These are phyloP conservation scores for Fusarium euwallaceae DNA, from an alignment of 2,329 filamentous ascomycete species.

Conservation along the genomic window DNA sequence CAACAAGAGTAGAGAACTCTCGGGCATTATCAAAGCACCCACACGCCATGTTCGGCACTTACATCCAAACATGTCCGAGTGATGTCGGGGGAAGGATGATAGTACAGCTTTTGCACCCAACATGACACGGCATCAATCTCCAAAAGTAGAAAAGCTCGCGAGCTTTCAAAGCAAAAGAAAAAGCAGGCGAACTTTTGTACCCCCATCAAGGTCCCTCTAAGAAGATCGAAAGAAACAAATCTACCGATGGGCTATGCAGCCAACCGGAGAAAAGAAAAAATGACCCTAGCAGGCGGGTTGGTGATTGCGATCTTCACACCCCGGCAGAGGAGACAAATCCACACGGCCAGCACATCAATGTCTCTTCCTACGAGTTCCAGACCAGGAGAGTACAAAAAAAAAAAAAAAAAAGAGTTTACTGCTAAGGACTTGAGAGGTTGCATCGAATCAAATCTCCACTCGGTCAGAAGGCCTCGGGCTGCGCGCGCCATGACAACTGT, in stretches of 20 bases:
- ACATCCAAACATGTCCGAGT: background rate
- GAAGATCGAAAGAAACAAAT: background rate
- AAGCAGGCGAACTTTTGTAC: background rate
- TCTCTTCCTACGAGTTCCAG: conserved; percentile 16
- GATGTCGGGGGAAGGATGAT: background rate
- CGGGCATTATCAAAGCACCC: conserved; percentile 7
- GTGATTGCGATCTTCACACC: conserved; percentile 42
- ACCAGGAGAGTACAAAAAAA: background rate
- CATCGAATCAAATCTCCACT: conserved; percentile 8
- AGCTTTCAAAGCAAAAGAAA: background rate
- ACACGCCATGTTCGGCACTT: background rate
- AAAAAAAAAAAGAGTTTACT: background rate
- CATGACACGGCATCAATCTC: conserved; percentile 2
- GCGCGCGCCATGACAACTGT: conserved; percentile 7
- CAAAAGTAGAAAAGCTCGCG: conserved; percentile 9
- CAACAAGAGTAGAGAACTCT: background rate
- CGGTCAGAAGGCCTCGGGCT: background rate
- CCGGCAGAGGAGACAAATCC: conserved; percentile 25
- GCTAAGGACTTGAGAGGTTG: conserved; percentile 3
- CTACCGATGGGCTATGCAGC: background rate
- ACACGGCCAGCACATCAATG: conserved; percentile 13
- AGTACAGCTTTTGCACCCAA: background rate
- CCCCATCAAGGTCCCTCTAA: background rate
- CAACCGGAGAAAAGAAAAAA: conserved; percentile 33
- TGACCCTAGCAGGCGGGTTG: conserved; percentile 21